Evolutionary conservation across 352 stramenopile species (phyloP).

Genomic region (Saprolegnia diclina): DNA sequence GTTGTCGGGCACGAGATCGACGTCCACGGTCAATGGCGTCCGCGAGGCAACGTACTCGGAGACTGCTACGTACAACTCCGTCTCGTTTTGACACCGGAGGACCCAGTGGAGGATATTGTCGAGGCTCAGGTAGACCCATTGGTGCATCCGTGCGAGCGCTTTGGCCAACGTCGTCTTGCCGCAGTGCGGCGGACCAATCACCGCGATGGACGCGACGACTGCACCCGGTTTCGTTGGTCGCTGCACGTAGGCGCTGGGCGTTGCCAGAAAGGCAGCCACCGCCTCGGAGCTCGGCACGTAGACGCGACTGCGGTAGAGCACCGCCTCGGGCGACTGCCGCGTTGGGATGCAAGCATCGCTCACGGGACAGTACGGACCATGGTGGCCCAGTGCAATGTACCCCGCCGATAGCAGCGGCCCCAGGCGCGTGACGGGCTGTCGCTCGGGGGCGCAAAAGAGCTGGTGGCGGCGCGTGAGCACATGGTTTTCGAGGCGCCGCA

Average conservation of each 20-base stretch:
- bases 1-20: not conserved
- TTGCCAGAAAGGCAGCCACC: not conserved
- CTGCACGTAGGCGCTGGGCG: not conserved
- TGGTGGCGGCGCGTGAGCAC: not conserved
- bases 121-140: not conserved
- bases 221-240: not conserved
- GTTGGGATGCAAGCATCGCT: no score
- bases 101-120: slow-evolving; percentile 11
- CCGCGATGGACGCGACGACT: not conserved
- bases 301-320: slow-evolving; percentile 3
- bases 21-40: not conserved
- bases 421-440: not conserved
- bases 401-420: slow-evolving; percentile 4
- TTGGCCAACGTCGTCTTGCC: slow-evolving; percentile 5
- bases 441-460: slow-evolving; percentile 5
- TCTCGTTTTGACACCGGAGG: not conserved
- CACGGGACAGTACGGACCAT: slow-evolving; percentile 19
- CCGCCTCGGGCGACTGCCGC: not conserved
- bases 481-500: not conserved
- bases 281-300: not conserved
- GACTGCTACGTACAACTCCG: not conserved
- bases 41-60: not conserved
- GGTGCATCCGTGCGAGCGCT: not conserved
- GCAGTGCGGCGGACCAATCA: not conserved
- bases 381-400: slow-evolving; percentile 1